Base-by-base conservation (phyloP, 148 eudicot species). In the Silene conica region DNA sequence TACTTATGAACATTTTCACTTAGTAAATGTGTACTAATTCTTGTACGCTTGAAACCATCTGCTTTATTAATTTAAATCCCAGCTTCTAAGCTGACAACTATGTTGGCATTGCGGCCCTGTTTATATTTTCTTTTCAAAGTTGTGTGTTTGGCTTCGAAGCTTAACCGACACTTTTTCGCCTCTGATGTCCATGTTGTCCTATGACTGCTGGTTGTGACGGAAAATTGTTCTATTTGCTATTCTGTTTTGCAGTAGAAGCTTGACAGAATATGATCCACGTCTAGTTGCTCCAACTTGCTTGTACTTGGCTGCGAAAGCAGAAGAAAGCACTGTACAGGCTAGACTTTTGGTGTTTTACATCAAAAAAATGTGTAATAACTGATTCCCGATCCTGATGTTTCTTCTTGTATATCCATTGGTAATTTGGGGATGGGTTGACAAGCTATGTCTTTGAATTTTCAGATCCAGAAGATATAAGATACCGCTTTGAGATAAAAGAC, bases 291-390 rank as follows among this genome's bases (percentile, higher is more conserved):
- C 96, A 48, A 77, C 99, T 28, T 90, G 96, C 88, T 88, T 95
- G 83, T 95, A 92, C 82, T 86, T 95, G 88, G 99, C 99, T 65
- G 85, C 99, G 26, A 95, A 95, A 83, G 96, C 97, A 25, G 99
- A 95, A 87, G 99, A 95, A 83, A 92, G 97, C 96, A 95, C 94
- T 26, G 87, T 89, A 77, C 99, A 95, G 82, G 94, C 99, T 79
- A 85, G 96, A 86, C 86, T 92, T 61, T 92, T 95, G 75, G 96
- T 85, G 55, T 95, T 89, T 81, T 92, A 91, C 90, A 86, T 89
- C 80, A 92, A 80, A 80, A 95, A 90, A 86, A 57, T 92, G 75
- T 82, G 98, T 92, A 87, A 85, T 41, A 70, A 64, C 64, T 54
- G 8, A 71, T 75, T 46, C 71, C 73, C 26, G 14, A 65, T 31